phyloP scores from a whole-genome alignment of 2,329 filamentous ascomycete species.

The Cordyceps cateniannulata region DNA sequence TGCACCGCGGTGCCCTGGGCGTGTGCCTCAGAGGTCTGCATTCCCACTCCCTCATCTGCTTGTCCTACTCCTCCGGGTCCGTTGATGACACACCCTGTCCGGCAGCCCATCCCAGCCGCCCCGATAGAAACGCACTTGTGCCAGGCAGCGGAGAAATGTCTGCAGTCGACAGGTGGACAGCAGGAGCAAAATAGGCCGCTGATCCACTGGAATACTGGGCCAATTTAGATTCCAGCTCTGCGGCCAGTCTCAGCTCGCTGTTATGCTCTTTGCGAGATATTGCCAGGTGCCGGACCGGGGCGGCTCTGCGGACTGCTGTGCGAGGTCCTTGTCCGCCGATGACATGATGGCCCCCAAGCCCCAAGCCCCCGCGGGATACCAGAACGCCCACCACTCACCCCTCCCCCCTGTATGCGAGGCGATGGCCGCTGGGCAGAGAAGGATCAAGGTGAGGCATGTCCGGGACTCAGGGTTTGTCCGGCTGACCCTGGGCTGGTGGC shows the following conservation, averaged over 20 bases:
- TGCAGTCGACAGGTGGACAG: not conserved
- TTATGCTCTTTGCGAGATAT: not conserved
- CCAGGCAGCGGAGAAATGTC: not conserved
- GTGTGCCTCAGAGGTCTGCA: not conserved
- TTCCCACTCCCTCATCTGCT: not conserved
- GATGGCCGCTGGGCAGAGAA: slow-evolving; percentile 3
- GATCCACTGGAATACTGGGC: not conserved
- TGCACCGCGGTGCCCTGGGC: not conserved
- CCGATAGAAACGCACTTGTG: not conserved
- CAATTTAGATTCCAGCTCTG: slow-evolving; percentile 3
- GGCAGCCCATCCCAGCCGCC: not conserved
- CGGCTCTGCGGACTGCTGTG: slow-evolving; percentile 5
- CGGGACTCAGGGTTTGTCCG: slow-evolving; percentile 11
- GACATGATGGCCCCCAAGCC: not conserved
- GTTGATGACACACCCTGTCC: not conserved
- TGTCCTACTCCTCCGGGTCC: not conserved
- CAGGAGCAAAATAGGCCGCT: not conserved
- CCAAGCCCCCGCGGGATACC: not conserved
- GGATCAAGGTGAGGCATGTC: slow-evolving; percentile 6
- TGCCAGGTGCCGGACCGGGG: not conserved
- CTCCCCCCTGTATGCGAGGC: not conserved
- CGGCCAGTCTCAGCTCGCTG: not conserved
- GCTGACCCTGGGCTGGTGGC: slow-evolving; percentile 6
- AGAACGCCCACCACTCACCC: not conserved
- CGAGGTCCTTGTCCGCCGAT: not conserved